Evolutionary conservation across 2,329 filamentous ascomycete species (phyloP), one percentile per base, ranked within the genome.

Genomic region (Fusarium sp.): DNA sequence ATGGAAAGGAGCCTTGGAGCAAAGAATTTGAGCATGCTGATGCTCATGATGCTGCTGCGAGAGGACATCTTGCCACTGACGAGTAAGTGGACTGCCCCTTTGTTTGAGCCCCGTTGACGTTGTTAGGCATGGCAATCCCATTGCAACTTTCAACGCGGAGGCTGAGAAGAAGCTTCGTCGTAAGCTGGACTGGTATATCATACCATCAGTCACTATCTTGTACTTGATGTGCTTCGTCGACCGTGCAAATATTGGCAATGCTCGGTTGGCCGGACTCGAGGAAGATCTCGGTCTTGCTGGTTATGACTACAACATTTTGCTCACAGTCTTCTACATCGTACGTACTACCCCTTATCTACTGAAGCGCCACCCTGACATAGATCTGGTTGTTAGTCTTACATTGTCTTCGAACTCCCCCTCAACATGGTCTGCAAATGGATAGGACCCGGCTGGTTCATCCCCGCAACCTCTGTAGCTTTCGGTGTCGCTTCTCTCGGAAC

Each of bases 211-310:
- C 15, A 71, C 66, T 3, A 66, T 73, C 1, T 5, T 73, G 11
- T 74, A 75, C n/a, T 45, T 74, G 15, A 75, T 93, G 75, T 93
- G 91, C 81, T 93, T 93, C 79, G 92, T 93, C 64, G 91, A 93
- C 76, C 86, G 92, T 22, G 90, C 91, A n/a, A 93, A 93, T 75
- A 91, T 94, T 38, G 92, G 91, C 88, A 68, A 91, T 78, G 89
- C 89, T 5, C 85, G 66, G 78, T 90, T 20, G 88, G 89, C 66
- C 1, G 66, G 66, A 3, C 88, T 88, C 0, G 81, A 91, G 17
- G 86, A 88, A 52, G 84, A 84, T 89, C 3, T 83, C 91, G 5
- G 89, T 87, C 12, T 78, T 87, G 55, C 91, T 91, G 80, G 92
- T 85, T 15, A 69, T 30, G 66, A 69, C 34, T 69, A 63, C 15